These are phyloP conservation scores for Ambrosia hybrid DNA, from an alignment of 140 eudicot species.

Conservation along the genomic window DNA sequence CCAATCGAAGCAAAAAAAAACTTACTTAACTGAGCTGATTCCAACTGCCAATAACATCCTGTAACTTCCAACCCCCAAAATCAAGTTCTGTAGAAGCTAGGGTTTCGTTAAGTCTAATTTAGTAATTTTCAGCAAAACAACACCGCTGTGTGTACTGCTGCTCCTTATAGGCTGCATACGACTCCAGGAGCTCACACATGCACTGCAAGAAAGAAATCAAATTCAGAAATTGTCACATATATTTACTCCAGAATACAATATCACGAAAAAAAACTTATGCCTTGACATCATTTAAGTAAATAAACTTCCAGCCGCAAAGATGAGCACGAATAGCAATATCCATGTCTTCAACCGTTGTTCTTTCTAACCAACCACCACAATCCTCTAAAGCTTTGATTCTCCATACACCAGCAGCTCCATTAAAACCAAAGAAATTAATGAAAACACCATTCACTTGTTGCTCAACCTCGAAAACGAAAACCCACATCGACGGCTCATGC, in stretches of 20 bases:
- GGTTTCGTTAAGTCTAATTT: no score
- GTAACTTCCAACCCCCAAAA: no score
- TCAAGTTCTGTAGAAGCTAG: no score
- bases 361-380: constrained; percentile 91
- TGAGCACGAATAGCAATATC: constrained; percentile 96
- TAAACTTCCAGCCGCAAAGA: constrained; percentile 86
- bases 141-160: constrained; percentile 95
- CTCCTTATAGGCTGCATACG: constrained; percentile 91
- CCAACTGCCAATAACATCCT: no score
- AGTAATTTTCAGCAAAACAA: no score
- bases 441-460: constrained; percentile 93
- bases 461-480: constrained; percentile 98
- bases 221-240: constrained; percentile 3
- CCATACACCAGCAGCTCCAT: constrained; percentile 98
- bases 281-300: constrained; percentile 82
- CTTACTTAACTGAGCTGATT: no score
- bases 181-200: constrained; percentile 88
- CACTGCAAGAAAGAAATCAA: constrained; percentile 53
- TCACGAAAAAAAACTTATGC: constrained; percentile 30
- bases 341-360: constrained; percentile 96
- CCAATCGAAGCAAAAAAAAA: no score
- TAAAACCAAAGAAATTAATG: constrained; percentile 83
- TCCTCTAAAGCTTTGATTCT: constrained; percentile 89
- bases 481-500: no score
- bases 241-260: neutral